Conservation (phyloP, 2,329 filamentous ascomycete genomes). For the Paraconiothyrium sp. region DNA sequence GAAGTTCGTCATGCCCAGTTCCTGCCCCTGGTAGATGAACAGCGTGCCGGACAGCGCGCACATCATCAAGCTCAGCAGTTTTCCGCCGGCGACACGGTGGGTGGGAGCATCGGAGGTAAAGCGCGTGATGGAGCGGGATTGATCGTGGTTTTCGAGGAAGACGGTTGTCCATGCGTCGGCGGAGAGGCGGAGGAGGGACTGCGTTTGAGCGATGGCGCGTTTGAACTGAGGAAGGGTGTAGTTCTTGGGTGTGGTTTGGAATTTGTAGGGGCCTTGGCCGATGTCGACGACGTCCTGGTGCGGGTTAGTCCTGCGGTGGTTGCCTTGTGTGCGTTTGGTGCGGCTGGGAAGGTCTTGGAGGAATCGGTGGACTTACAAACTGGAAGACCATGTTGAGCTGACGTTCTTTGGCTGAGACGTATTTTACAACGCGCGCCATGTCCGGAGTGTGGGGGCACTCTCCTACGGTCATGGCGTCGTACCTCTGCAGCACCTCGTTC, state of each 20-base stretch:
- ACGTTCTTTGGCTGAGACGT: slow-evolving; percentile 66
- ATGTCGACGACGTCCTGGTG: slow-evolving; percentile 52
- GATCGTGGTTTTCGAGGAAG: slow-evolving; percentile 65
- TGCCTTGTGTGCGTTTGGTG: not conserved
- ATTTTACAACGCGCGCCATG: slow-evolving; percentile 65
- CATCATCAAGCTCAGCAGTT: slow-evolving; percentile 59
- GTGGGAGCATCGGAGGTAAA: slow-evolving; percentile 59
- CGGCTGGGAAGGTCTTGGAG: no score
- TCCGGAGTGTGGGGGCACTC: slow-evolving; percentile 73
- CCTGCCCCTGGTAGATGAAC: slow-evolving; percentile 63
- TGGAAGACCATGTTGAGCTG: slow-evolving; percentile 75
- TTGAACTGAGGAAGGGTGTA: slow-evolving; percentile 45
- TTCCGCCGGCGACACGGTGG: slow-evolving; percentile 57
- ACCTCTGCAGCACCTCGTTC: slow-evolving; percentile 65
- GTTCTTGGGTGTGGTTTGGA: slow-evolving; percentile 46
- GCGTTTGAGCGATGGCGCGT: slow-evolving; percentile 41
- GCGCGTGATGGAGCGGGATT: slow-evolving; percentile 60
- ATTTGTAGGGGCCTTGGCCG: slow-evolving; percentile 49
- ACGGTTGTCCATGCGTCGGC: slow-evolving; percentile 58
- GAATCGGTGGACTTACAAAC: slow-evolving; percentile 30
- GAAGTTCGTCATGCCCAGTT: slow-evolving; percentile 62
- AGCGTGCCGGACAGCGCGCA: slow-evolving; percentile 59
- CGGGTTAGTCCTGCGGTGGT: not conserved
- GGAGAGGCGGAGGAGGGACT: slow-evolving; percentile 41
- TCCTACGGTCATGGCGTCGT: slow-evolving; percentile 75